A percentile compares a stretch with the other conserved stretches of the same genome.
These are phyloP conservation scores for Trichoderma asperelloides DNA, from an alignment of 495 filamentous ascomycete genomes.

Conservation along the genomic window DNA sequence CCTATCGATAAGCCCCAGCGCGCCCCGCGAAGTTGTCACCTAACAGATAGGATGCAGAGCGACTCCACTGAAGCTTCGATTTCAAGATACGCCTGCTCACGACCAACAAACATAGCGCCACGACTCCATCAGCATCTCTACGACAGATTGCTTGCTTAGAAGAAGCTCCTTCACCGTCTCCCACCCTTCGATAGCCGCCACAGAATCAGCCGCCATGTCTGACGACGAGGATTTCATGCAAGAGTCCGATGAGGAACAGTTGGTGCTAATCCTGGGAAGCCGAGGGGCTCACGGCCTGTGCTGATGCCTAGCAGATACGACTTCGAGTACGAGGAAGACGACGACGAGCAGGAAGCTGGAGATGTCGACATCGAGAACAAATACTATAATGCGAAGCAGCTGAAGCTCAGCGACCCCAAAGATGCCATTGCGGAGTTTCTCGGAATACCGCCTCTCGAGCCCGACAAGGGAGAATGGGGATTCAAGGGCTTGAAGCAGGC, in stretches of 20 bases:
- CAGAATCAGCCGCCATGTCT: conserved; percentile 42
- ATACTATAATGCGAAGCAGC: conserved; percentile 98
- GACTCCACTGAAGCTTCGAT: conserved; percentile 4
- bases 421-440: conserved; percentile 89
- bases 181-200: too few species aligned
- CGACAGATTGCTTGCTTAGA: background rate
- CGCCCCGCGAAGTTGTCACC: conserved; percentile 2
- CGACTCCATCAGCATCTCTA: background rate
- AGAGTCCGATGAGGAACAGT: conserved; percentile 88
- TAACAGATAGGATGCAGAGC: background rate
- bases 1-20: conserved; percentile 5
- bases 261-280: conserved; percentile 14
- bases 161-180: background rate
- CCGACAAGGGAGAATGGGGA: conserved; percentile 92
- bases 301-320: conserved; percentile 57
- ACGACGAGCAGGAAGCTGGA: conserved; percentile 78
- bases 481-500: conserved; percentile 98
- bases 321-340: conserved; percentile 90
- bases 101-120: background rate
- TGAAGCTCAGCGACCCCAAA: conserved; percentile 78
- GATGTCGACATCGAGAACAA: conserved; percentile 98
- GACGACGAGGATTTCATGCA: conserved; percentile 98
- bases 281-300: background rate
- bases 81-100: background rate
- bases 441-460: conserved; percentile 70